Base-by-base conservation (phyloP, 176 grass and related monocot genomes). In the Musa acuminata region DNA sequence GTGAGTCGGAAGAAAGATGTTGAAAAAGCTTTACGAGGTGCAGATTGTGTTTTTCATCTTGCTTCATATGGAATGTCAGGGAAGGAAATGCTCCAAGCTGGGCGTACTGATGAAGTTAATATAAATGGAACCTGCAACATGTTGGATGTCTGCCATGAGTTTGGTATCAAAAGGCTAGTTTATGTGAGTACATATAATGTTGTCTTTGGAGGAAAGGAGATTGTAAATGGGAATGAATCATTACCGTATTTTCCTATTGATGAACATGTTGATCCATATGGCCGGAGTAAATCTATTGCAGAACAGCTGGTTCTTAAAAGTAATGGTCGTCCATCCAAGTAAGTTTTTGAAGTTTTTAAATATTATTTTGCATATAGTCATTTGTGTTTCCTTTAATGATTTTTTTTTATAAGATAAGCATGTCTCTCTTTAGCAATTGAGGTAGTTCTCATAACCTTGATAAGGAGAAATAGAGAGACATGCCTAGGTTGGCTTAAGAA, bases 61-160 rank as follows among this genome's bases (percentile, higher is more conserved):
- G 90, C 93, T 81, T 97, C 93, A 8, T 97, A 84, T 77, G 93
- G 93, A 62, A 93, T 97, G 94, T 97, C 93, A 13, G 93, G 93
- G 55, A 93, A 97, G 77, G 87, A 92, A 72, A 97, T 97, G 93
- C 75, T 93, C 26, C 90, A 87, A 65, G 67, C 83, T 9, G 85
- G 87, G 19, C 82, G 85, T 48, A 65, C 81, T 1, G 85, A 92
- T 54, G 76, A 87, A 77, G 23, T 93, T 75, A 97, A 97, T 66
- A 88, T 97, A 85, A 93, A 87, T 7, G 93, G 93, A n/a, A 97
- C 90, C 2, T 97, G 87, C 79, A 87, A 83, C 78, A 72, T 97
- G 23, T 50, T 97, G 23, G 90, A 97, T 8, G 85, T 73, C 29
- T 97, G 90, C 83, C 83, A 88, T 68, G 87, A 91, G 69, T 57